Percentiles rank a stretch among this genome's conserved stretches.
phyloP scores from a whole-genome alignment of 352 stramenopile species.

The Pythium pectinolyticum region DNA sequence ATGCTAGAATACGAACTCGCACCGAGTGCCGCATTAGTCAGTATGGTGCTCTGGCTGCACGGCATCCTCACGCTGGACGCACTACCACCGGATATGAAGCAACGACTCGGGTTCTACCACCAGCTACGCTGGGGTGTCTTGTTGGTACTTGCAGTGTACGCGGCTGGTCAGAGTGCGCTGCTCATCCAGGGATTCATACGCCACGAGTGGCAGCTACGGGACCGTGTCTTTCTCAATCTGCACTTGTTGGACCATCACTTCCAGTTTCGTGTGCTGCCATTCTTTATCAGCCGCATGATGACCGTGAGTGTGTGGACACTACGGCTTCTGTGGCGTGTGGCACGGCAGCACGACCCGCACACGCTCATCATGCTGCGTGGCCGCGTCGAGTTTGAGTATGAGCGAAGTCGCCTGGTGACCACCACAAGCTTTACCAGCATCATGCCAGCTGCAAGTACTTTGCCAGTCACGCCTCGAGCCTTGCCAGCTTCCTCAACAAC shows the following conservation, averaged over 20 bases:
- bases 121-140: neutral
- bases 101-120: conserved; percentile 2
- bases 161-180: neutral
- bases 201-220: neutral
- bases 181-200: neutral
- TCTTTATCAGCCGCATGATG: conserved; percentile 20
- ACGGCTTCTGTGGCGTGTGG: conserved; percentile 22
- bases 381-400: conserved; percentile 24
- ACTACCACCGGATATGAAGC: conserved; percentile 10
- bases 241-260: neutral
- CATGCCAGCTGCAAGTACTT: neutral
- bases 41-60: too few relatives aligned
- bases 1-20: too few relatives aligned
- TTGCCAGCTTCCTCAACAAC: too few relatives aligned
- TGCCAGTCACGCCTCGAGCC: too few relatives aligned
- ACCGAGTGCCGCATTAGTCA: too few relatives aligned
- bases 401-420: neutral
- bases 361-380: conserved; percentile 24
- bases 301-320: conserved; percentile 25
- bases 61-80: too few relatives aligned
- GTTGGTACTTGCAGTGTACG: neutral
- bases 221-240: neutral
- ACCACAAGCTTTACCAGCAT: neutral
- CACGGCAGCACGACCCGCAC: neutral
- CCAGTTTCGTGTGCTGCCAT: conserved; percentile 22